Evolutionary conservation across 2,329 filamentous ascomycete species (phyloP), one percentile per base, ranked within the genome.

Genomic region (Talaromyces sp.): DNA sequence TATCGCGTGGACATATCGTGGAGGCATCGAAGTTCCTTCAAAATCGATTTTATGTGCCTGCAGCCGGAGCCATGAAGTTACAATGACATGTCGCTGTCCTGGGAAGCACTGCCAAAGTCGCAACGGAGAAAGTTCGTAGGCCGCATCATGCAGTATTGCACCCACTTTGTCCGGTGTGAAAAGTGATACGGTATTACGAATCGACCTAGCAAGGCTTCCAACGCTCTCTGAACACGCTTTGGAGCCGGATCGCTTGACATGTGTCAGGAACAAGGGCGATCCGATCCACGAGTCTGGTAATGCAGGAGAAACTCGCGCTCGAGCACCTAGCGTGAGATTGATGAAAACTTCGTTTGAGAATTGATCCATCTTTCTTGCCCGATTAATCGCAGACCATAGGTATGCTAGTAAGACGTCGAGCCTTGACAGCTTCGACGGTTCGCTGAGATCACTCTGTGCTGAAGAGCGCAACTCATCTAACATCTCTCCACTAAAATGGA

Each of bases 21-120:
- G 70, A 9, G 69, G 37, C n/a, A 35, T 33, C 54, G 22, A 64
- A 0, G 19, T 45, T 2, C 67, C 66, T n/a, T 62, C 68, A 68
- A 84, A 83, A 13, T 81, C 76, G 13, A 83, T 75, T 43, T 82
- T 27, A 76, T 73, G 69, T 25, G 71, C 37, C 13, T 62, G 35
- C 19, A 68, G 31, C 39, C 68, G 61, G 4, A 68, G 50, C 82
- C 82, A 84, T 0, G 77, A 80, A 5, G 82, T 84, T 3, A 80
- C 77, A 3, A 83, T 67, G 0, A 77, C 68, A 69, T 84, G 81
- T 25, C 73, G 70, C 0, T 68, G 64, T 0, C 82, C 83, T 7
- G 82, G 63, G 62, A 83, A 84, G 0, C 69, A 78, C 66, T 81
- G 78, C 83, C 82, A 84, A 17, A 84, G 67, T 27, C 82, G 74